Percentiles rank a stretch among this genome's conserved stretches.
Evolutionary conservation across 2,329 filamentous ascomycete genomes (phyloP).

Genomic region (Cladophialophora bantiana): DNA sequence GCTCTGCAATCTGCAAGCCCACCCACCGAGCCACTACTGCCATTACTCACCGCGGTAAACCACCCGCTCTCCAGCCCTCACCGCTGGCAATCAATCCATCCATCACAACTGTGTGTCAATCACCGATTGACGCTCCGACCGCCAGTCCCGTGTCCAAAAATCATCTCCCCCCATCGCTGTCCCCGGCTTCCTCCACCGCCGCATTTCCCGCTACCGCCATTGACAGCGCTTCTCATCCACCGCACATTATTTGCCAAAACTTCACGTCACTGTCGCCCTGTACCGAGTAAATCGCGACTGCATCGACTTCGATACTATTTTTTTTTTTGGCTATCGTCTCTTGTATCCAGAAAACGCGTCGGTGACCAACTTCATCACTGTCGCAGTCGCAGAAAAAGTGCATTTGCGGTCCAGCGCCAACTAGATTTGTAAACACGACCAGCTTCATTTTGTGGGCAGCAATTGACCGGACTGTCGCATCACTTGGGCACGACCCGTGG

Average conservation of each 20-base stretch:
- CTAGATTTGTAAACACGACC: constrained; percentile 17
- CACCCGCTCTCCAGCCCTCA: constrained; percentile 20
- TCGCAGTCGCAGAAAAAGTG: constrained; percentile 7
- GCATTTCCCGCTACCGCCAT: constrained; percentile 7
- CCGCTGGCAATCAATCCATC: constrained; percentile 21
- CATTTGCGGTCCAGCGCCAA: constrained; percentile 4
- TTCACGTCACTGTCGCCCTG: constrained; percentile 14
- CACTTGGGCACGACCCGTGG: constrained; percentile 13
- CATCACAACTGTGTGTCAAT: constrained; percentile 14
- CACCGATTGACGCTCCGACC: constrained; percentile 17
- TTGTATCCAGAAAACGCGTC: constrained; percentile 1
- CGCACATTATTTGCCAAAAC: constrained; percentile 5
- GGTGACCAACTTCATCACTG: constrained; percentile 8
- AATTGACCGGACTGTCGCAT: constrained; percentile 1
- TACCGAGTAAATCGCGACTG: constrained; percentile 1
- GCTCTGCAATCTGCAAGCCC: constrained; percentile 26
- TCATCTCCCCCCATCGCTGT: background rate
- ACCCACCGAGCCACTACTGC: constrained; percentile 19
- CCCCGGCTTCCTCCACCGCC: constrained; percentile 7
- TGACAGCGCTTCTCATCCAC: constrained; percentile 13
- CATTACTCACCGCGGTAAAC: constrained; percentile 21
- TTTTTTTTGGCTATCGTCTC: background rate
- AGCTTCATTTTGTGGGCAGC: constrained; percentile 25
- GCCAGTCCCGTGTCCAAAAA: constrained; percentile 16
- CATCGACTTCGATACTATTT: background rate